Evolutionary conservation across 768 basidiomycete genomes (phyloP), one percentile per base, ranked within the genome.

Genomic region (Boletus vinaceobasis): DNA sequence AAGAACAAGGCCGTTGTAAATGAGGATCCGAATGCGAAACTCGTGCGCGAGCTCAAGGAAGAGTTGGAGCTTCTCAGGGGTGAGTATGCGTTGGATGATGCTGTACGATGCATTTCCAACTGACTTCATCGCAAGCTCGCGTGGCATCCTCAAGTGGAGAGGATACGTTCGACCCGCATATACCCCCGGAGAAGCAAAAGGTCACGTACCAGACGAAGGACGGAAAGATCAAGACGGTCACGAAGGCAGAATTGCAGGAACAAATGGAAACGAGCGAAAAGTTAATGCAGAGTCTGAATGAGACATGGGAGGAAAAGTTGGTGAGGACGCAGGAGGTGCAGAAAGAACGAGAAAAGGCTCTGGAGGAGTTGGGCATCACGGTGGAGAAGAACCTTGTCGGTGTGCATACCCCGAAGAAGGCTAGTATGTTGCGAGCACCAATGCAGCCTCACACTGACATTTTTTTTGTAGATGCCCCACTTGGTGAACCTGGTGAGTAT

Each of bases 1-100:
- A 98, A 95, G 86, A 99, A 98, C 74, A 96, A 98, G 77, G 96
- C 97, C 15, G 85, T 98, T 55, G 91, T 99, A 60, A 99, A 99
- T 74, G 97, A 99, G 76, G 97, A 99, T 81, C 97, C 97, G 32
- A 99, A 98, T 65, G 96, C 96, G 67, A 98, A 93, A 77, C 88
- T 99, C 53, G 95, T 99, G 53, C 87, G 95, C 45, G 96, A 98
- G 73, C 88, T 99, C 71, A 99, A 98, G 74, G 97, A 98, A 76
- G 97, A 99, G 74, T 77, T 99, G 42, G 92, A 96, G 69, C 78
- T 90, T 75, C 87, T 98, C 43, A 83, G 93, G 78, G 87, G 87
- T 86, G 72, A 66, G 76, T 58, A 45, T 23, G 21, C 4, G 15
- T 15, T 6, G 11, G 38, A n/a, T 23, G 39, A 14, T 37, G 21